phyloP scores from a whole-genome alignment of 192 early-diverging fungal species.

The Podila epigama region DNA sequence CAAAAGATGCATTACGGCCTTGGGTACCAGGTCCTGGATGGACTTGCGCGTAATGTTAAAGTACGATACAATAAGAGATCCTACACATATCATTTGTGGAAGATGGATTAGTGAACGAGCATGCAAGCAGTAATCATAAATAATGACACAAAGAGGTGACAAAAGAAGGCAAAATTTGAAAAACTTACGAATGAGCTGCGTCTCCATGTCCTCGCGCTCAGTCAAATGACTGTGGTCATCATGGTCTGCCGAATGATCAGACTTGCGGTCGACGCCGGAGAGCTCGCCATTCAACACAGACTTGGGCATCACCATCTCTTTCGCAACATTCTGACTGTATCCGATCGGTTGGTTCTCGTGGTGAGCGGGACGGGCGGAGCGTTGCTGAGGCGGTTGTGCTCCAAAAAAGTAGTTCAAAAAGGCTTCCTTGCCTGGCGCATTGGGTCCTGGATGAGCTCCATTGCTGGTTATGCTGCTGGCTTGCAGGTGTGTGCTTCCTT shows the following conservation, averaged over 20 bases:
- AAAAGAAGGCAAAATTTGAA: neutral
- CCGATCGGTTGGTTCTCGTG: constrained; percentile 15
- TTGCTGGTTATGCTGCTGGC: constrained; percentile 33
- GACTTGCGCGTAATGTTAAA: constrained; percentile 83
- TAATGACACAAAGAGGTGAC: too few species aligned
- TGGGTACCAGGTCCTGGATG: constrained; percentile 81
- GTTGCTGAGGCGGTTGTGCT: constrained; percentile 27
- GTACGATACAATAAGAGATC: constrained; percentile 78
- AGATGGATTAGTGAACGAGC: too few species aligned
- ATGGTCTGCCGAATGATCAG: constrained; percentile 7
- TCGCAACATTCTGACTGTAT: constrained; percentile 24
- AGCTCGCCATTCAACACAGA: constrained; percentile 43
- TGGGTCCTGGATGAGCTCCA: constrained; percentile 24
- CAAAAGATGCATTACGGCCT: constrained; percentile 83
- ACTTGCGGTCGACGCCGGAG: constrained; percentile 17
- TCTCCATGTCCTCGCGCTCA: constrained; percentile 79
- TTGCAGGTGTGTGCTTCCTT: constrained; percentile 21
- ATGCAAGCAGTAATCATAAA: too few species aligned
- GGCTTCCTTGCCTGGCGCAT: constrained; percentile 43
- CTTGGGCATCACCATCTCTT: constrained; percentile 52
- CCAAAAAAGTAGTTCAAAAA: constrained; percentile 65
- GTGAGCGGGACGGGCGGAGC: constrained; percentile 12
- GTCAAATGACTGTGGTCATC: constrained; percentile 23
- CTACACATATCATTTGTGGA: constrained; percentile 30
- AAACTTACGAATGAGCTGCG: constrained; percentile 76